Evolutionary conservation across 2,329 filamentous ascomycete genomes (phyloP).

Genomic region (Fusarium coffeatum): DNA sequence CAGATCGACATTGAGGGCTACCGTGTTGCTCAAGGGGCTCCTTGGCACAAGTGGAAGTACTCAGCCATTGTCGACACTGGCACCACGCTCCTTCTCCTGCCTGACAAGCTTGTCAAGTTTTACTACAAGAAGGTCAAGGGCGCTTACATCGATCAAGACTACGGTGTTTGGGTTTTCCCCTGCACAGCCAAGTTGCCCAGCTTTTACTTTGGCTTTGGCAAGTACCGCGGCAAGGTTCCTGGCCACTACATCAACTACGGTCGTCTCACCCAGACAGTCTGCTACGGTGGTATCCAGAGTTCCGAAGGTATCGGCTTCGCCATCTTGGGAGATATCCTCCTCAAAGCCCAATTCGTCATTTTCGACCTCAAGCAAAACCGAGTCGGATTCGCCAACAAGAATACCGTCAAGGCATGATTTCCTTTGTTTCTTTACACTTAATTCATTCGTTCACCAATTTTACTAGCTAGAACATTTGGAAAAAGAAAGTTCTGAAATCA

Average conservation of each 20-base stretch:
- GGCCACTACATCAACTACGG: constrained; percentile 55
- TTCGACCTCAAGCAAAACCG: constrained; percentile 50
- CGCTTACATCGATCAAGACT: constrained; percentile 56
- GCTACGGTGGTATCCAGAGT: constrained; percentile 55
- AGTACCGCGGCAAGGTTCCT: constrained; percentile 51
- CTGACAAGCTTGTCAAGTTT: constrained; percentile 61
- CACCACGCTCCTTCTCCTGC: constrained; percentile 73
- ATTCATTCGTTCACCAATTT: neutral
- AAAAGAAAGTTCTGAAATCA: neutral
- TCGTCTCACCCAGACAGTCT: constrained; percentile 40
- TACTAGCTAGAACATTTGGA: neutral
- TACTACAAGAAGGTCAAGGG: constrained; percentile 71
- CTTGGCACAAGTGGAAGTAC: constrained; percentile 49
- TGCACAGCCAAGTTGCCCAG: constrained; percentile 64
- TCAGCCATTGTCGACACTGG: constrained; percentile 76
- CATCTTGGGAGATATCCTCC: constrained; percentile 56
- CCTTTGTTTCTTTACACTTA: neutral
- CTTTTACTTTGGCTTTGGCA: constrained; percentile 52
- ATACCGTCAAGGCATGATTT: constrained; percentile 16
- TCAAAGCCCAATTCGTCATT: constrained; percentile 60
- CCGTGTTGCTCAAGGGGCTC: constrained; percentile 56
- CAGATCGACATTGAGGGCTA: constrained; percentile 68
- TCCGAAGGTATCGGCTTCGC: constrained; percentile 53
- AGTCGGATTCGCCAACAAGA: constrained; percentile 57
- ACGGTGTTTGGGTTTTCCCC: constrained; percentile 69